Evolutionary conservation across 148 eudicot genomes (phyloP).

Genomic region (Silene conica): DNA sequence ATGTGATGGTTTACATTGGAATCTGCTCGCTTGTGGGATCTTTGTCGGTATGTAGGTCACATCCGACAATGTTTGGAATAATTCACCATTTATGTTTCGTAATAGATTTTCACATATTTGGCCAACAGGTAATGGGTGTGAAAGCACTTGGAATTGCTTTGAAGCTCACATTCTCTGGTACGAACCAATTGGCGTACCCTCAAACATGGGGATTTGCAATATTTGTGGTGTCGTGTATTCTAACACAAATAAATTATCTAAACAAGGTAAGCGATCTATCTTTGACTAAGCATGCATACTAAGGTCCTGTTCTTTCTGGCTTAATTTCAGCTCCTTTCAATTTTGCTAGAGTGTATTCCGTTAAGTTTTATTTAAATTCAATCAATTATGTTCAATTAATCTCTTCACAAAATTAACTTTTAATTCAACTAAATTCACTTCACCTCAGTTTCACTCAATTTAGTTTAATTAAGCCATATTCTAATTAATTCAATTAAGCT

Average conservation of each 20-base stretch:
- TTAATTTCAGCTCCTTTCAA: no score
- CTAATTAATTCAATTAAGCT: no score
- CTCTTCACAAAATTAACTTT: no score
- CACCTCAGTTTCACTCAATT: no score
- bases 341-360: no score
- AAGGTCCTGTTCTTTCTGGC: no score
- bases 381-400: no score
- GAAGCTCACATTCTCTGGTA: constrained; percentile 69
- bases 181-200: constrained; percentile 63
- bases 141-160: constrained; percentile 76
- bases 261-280: constrained; percentile 49
- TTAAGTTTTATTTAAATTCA: no score
- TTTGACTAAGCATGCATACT: neutral
- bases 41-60: constrained; percentile 45
- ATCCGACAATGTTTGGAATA: neutral
- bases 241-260: constrained; percentile 70
- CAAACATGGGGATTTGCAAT: constrained; percentile 69
- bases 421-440: no score
- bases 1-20: constrained; percentile 64
- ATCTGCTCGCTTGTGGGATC: constrained; percentile 76
- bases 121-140: constrained; percentile 71
- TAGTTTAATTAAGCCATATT: no score
- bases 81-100: neutral
- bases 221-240: constrained; percentile 43
- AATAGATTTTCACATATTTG: constrained; percentile 3